phyloP scores from a whole-genome alignment of 495 filamentous ascomycete genomes.

The Penicillium angulare region DNA sequence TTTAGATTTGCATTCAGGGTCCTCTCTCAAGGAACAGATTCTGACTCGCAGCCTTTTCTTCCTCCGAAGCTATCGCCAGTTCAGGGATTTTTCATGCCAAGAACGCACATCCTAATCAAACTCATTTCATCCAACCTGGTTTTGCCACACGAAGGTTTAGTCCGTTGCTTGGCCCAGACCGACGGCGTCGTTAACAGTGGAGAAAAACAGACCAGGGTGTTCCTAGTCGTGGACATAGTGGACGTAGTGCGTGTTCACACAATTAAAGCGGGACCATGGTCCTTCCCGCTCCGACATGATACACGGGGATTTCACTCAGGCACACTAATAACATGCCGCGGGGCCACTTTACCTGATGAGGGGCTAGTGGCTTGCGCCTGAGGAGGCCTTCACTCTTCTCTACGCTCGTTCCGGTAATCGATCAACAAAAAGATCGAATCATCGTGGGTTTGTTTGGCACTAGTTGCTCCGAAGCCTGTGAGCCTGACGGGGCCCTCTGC shows the following conservation, averaged over 20 bases:
- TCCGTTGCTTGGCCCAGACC: conserved; percentile 25
- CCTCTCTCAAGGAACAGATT: not conserved
- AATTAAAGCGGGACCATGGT: conserved; percentile 6
- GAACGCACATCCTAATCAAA: conserved; percentile 31
- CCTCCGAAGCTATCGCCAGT: not conserved
- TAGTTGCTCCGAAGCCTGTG: conserved; percentile 3
- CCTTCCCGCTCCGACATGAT: conserved; percentile 7
- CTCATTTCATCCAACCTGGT: not conserved
- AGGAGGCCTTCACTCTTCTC: not conserved
- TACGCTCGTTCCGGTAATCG: conserved; percentile 9
- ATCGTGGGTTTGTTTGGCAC: not conserved
- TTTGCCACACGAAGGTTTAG: conserved; percentile 19
- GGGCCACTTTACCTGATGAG: not conserved
- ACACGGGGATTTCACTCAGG: conserved; percentile 10
- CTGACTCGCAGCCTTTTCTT: not conserved
- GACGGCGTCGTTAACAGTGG: conserved; percentile 17
- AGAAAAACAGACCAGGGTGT: conserved; percentile 8
- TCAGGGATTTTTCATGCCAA: not conserved
- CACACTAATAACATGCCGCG: not conserved
- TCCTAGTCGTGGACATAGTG: conserved; percentile 24
- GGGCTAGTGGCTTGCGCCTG: not conserved
- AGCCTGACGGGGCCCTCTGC: not conserved
- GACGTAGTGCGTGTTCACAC: conserved; percentile 23
- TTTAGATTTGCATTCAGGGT: too few species aligned
- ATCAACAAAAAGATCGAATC: conserved; percentile 24